Conservation (phyloP, 225 moss, liverwort and hornwort species). For the Anthoceros angustus region DNA sequence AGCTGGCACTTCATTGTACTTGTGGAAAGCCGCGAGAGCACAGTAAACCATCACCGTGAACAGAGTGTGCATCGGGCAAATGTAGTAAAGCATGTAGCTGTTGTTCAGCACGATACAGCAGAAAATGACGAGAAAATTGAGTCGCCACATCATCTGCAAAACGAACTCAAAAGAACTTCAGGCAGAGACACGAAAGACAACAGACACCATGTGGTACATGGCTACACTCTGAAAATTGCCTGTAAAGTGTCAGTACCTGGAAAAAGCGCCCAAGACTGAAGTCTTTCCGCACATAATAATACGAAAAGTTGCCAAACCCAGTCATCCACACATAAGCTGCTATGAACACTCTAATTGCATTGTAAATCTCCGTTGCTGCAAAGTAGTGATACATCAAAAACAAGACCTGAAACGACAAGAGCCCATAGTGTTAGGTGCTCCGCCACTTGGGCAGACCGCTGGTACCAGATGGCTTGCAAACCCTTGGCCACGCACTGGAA, state of each 20-base stretch:
- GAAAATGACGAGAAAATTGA: slow-evolving; percentile 90
- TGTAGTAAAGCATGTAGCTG: slow-evolving; percentile 96
- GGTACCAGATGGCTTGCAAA: not conserved
- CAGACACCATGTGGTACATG: too few relatives aligned
- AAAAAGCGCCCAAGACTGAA: slow-evolving; percentile 99
- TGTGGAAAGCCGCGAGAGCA: slow-evolving; percentile 63
- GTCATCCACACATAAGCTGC: slow-evolving; percentile 98
- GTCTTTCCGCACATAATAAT: slow-evolving; percentile 93
- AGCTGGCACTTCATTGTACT: slow-evolving; percentile 79
- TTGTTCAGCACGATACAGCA: slow-evolving; percentile 76
- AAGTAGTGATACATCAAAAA: slow-evolving; percentile 99
- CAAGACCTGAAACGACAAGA: slow-evolving; percentile 39
- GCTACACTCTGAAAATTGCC: not conserved
- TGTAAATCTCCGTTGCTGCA: slow-evolving; percentile 81
- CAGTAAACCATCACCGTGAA: slow-evolving; percentile 92
- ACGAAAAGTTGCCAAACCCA: slow-evolving; percentile 93
- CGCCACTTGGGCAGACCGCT: not conserved
- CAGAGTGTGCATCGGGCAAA: slow-evolving; percentile 99
- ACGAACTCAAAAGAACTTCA: not conserved
- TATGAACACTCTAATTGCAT: slow-evolving; percentile 92
- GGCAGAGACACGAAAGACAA: not conserved
- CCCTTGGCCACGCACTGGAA: not conserved
- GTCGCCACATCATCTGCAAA: slow-evolving; percentile 96
- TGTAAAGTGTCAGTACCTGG: slow-evolving; percentile 29
- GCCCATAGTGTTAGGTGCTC: not conserved